Percentiles rank a stretch among this genome's conserved stretches.
phyloP scores from a whole-genome alignment of 2,329 filamentous ascomycete species.

The Fusarium nanum region DNA sequence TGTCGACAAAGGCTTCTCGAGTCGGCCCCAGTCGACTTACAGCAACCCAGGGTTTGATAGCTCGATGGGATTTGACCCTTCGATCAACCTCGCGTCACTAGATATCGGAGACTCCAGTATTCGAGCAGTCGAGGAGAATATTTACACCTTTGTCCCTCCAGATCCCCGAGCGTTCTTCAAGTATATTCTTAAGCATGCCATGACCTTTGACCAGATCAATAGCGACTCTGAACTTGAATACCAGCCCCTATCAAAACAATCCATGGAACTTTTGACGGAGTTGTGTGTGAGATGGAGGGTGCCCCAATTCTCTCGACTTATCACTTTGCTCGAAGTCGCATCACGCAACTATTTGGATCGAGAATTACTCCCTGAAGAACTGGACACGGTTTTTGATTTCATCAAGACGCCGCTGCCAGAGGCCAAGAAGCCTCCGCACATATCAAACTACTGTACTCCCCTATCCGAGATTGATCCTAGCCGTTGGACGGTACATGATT shows the following conservation, averaged over 20 bases:
- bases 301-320: conserved; percentile 81
- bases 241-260: conserved; percentile 77
- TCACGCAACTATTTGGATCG: conserved; percentile 87
- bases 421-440: conserved; percentile 70
- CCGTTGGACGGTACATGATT: conserved; percentile 77
- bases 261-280: conserved; percentile 85
- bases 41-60: conserved; percentile 63
- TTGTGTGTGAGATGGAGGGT: conserved; percentile 90
- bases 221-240: conserved; percentile 62
- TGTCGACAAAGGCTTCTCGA: conserved; percentile 67
- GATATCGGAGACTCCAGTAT: conserved; percentile 68
- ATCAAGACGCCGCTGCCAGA: conserved; percentile 78
- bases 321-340: conserved; percentile 86
- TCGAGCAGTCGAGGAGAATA: conserved; percentile 68
- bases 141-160: conserved; percentile 90
- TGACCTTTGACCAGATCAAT: conserved; percentile 73
- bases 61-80: conserved; percentile 69
- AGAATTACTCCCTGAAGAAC: conserved; percentile 81
- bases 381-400: conserved; percentile 86
- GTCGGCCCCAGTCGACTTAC: conserved; percentile 61
- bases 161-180: conserved; percentile 87
- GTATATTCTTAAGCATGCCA: conserved; percentile 80
- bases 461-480: conserved; percentile 68
- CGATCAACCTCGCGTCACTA: conserved; percentile 74
- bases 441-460: conserved; percentile 63